Percentiles rank a stretch among this genome's conserved stretches.
phyloP scores from a whole-genome alignment of 2,329 filamentous ascomycete species.

The Teratosphaeria zuluensis region DNA sequence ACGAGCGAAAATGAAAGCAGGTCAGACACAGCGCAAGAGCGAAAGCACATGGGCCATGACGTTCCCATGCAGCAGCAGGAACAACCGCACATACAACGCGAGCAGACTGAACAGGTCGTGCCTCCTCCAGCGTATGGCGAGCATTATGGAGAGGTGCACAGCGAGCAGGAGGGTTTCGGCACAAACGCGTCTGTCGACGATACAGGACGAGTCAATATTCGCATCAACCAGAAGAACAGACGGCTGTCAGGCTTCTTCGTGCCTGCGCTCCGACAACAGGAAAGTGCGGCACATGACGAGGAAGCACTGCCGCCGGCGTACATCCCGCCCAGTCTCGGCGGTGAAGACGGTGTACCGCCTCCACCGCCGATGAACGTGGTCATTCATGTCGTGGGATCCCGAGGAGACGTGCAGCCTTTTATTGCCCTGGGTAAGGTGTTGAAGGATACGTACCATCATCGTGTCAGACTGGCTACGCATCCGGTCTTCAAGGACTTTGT shows the following conservation, averaged over 20 bases:
- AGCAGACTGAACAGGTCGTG: constrained; percentile 8
- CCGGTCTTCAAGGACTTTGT: constrained; percentile 41
- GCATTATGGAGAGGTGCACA: constrained; percentile 27
- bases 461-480: constrained; percentile 40
- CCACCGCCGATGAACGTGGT: constrained; percentile 41
- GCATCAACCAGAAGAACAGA: constrained; percentile 61
- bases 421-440: constrained; percentile 41
- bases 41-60: constrained; percentile 18
- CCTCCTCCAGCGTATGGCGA: constrained; percentile 33
- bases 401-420: constrained; percentile 43
- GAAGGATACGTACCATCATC: constrained; percentile 39
- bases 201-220: constrained; percentile 71
- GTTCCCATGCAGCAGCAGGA: constrained; percentile 7
- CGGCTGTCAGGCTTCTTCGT: constrained; percentile 58
- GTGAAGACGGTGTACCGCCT: constrained; percentile 48
- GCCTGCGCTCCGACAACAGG: constrained; percentile 51
- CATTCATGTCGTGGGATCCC: constrained; percentile 40
- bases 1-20: constrained; percentile 10
- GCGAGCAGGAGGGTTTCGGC: constrained; percentile 30
- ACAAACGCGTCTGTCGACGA: constrained; percentile 37
- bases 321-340: constrained; percentile 63
- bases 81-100: neutral
- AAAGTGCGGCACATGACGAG: constrained; percentile 40
- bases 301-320: constrained; percentile 51
- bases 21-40: constrained; percentile 8